These are phyloP conservation scores for Thalassiosira exigua DNA, from an alignment of 352 stramenopile genomes.

Conservation along the genomic window DNA sequence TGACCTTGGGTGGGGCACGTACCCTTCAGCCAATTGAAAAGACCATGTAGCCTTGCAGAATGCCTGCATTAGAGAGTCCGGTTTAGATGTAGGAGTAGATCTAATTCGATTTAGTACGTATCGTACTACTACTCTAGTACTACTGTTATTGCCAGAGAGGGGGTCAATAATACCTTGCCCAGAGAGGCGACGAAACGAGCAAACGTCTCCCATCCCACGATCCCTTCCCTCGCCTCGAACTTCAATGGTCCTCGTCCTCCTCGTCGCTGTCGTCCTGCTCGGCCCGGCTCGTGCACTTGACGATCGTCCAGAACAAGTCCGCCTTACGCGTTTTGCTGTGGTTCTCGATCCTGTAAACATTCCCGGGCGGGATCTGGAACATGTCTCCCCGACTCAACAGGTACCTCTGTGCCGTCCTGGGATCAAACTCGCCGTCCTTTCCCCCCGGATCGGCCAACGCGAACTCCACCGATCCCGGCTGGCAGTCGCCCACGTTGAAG, in stretches of 20 bases:
- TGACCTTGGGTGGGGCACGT: no score
- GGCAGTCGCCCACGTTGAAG: slow-evolving; percentile 92
- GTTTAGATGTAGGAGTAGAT: no score
- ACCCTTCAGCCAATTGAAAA: no score
- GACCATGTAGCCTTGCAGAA: no score
- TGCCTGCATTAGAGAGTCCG: no score
- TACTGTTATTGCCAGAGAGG: no score
- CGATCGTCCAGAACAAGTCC: slow-evolving; percentile 94
- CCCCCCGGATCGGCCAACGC: slow-evolving; percentile 75
- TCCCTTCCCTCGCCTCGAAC: no score
- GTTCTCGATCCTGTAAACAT: slow-evolving; percentile 97
- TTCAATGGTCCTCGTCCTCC: slow-evolving; percentile 6
- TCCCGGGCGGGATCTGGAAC: slow-evolving; percentile 96
- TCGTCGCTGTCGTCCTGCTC: slow-evolving; percentile 39
- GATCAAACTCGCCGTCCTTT: slow-evolving; percentile 87
- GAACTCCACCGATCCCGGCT: slow-evolving; percentile 87
- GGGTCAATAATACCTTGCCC: no score
- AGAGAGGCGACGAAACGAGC: no score
- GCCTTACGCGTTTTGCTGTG: slow-evolving; percentile 89
- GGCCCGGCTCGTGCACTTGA: slow-evolving; percentile 70
- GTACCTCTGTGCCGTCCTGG: slow-evolving; percentile 91
- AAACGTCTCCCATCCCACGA: no score
- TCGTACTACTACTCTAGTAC: no score
- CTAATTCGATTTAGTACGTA: no score
- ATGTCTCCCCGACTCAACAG: slow-evolving; percentile 93